Conservation (phyloP, 768 basidiomycete genomes). For the Pulveroboletus sp. region DNA sequence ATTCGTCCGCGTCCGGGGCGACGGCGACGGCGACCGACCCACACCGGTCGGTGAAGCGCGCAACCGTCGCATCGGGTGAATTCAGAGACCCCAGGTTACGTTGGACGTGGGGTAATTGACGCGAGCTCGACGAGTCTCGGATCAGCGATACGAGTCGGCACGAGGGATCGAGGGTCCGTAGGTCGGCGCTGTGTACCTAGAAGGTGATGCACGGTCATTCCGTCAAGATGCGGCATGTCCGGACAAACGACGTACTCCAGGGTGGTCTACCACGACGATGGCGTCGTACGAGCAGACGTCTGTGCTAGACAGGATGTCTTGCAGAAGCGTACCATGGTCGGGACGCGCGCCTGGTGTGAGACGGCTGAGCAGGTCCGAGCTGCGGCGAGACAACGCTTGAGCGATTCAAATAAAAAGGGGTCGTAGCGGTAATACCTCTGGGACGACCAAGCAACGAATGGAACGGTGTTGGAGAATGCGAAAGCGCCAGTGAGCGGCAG, state of each 20-base stretch:
- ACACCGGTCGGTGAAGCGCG: slow-evolving; percentile 50
- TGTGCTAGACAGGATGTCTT: slow-evolving; percentile 40
- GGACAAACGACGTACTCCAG: slow-evolving; percentile 50
- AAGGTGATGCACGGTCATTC: slow-evolving; percentile 25
- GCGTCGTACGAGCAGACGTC: slow-evolving; percentile 62
- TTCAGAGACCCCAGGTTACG: slow-evolving; percentile 26
- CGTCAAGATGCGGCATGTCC: not conserved
- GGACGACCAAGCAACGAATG: slow-evolving; percentile 71
- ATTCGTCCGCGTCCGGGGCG: slow-evolving; percentile 35
- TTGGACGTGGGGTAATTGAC: slow-evolving; percentile 61
- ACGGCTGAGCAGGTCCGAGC: slow-evolving; percentile 46
- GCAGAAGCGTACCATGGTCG: slow-evolving; percentile 36
- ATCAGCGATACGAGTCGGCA: slow-evolving; percentile 48
- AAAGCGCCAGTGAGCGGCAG: slow-evolving; percentile 39
- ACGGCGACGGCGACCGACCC: slow-evolving; percentile 46
- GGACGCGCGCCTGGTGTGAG: slow-evolving; percentile 36
- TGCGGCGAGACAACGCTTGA: slow-evolving; percentile 21
- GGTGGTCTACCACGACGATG: slow-evolving; percentile 65
- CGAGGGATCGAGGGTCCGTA: slow-evolving; percentile 53
- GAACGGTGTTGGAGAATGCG: slow-evolving; percentile 60
- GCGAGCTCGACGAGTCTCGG: slow-evolving; percentile 46
- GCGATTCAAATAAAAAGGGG: not conserved
- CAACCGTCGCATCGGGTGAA: slow-evolving; percentile 37
- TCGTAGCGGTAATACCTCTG: slow-evolving; percentile 39
- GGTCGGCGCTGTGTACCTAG: slow-evolving; percentile 75